Evolutionary conservation across 768 basidiomycete genomes (phyloP), one percentile per base, ranked within the genome.

Genomic region (Trametes gibbosa): DNA sequence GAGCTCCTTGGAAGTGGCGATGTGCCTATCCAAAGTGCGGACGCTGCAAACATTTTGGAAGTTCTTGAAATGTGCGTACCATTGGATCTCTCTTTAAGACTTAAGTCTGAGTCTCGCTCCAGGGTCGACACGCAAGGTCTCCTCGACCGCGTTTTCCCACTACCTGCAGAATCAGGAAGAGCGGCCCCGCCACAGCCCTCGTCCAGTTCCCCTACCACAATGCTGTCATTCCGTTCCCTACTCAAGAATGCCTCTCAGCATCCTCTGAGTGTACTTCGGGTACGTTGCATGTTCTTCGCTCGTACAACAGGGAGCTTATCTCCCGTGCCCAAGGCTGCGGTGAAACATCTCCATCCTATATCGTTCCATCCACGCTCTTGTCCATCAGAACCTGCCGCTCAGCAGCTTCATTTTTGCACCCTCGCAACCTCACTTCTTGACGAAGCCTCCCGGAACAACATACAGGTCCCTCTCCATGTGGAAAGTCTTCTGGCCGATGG

Each of bases 101-200:
- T 34, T 34, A 25, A 21, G 63, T 52, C 63, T 53, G 45, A 56
- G 54, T 65, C 43, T 37, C 6, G 61, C 47, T 43, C 21, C 68
- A 89, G 88, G 65, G 74, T 84, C 60, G 91, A 93, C 70, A 79
- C 79, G 0, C 89, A 90, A 63, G 88, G 85, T 47, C 76, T 93
- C 5, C 83, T 93, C 10, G 90, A 92, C 77, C 86, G 90, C 65
- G 86, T 89, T 62, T 87, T 89, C 68, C 83, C 85, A 37, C 74
- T 85, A 23, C 75, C 76, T 21, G 69, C 75, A 53, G 70, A 76
- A 63, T 72, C 75, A 42, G 69, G 74, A 39, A 69, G 75, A n/a
- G 75, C 81, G 1, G 72, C 77, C 17, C 75, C 79, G 1, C 76
- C 75, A 45, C 71, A 72, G 32, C 64, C 72, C 9, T 42, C 57